Evolutionary conservation across 768 basidiomycete genomes (phyloP).

Genomic region (Obba rivulosa): DNA sequence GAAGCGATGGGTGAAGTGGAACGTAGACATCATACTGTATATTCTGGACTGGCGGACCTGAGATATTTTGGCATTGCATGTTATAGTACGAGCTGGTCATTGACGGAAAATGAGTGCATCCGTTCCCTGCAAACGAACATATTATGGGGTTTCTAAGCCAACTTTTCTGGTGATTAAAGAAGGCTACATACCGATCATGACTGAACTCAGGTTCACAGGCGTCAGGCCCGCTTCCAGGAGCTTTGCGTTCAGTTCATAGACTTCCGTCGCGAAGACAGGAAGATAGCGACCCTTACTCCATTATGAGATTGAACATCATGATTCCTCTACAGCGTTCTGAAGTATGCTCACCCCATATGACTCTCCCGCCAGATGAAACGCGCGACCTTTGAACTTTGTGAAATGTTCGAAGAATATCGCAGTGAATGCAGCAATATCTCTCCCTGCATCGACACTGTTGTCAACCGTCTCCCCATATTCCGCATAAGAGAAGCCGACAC

Average conservation of each 20-base stretch:
- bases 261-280: slow-evolving; percentile 42
- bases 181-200: slow-evolving; percentile 42
- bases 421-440: slow-evolving; percentile 67
- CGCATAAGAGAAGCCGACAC: slow-evolving; percentile 37
- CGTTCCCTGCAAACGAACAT: too few relatives aligned
- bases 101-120: slow-evolving; percentile 34
- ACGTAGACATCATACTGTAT: slow-evolving; percentile 32
- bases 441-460: slow-evolving; percentile 70
- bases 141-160: too few relatives aligned
- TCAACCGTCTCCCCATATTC: slow-evolving; percentile 58
- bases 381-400: slow-evolving; percentile 59
- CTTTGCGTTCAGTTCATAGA: slow-evolving; percentile 43
- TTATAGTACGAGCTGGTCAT: slow-evolving; percentile 42
- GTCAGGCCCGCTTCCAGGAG: slow-evolving; percentile 39
- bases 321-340: background rate
- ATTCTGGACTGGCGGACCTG: slow-evolving; percentile 39
- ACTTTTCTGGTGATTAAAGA: too few relatives aligned
- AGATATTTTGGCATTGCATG: slow-evolving; percentile 41
- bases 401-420: slow-evolving; percentile 74
- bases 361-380: slow-evolving; percentile 40
- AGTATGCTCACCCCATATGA: slow-evolving; percentile 42
- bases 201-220: slow-evolving; percentile 44
- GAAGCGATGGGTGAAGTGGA: background rate
- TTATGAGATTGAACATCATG: too few relatives aligned
- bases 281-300: slow-evolving; percentile 54